Percentiles rank a stretch among this genome's conserved stretches.
phyloP scores from a whole-genome alignment of 148 eudicot species.

The Camellia sinensis region DNA sequence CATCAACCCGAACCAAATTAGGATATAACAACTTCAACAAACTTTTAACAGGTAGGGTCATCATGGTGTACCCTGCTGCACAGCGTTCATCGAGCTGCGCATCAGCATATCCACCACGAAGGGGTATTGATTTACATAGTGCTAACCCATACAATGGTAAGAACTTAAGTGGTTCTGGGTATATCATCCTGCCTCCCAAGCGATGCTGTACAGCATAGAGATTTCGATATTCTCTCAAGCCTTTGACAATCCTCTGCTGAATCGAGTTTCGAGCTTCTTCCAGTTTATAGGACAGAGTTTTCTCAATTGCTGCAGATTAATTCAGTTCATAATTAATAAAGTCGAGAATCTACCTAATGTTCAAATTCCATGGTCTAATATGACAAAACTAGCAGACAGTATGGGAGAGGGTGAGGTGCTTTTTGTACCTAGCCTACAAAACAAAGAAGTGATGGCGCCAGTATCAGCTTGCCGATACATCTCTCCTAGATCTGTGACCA shows the following conservation, averaged over 20 bases:
- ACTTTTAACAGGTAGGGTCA: conserved; percentile 83
- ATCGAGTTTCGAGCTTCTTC: conserved; percentile 77
- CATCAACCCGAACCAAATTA: conserved; percentile 77
- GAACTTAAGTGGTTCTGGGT: conserved; percentile 85
- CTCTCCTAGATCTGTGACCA: conserved; percentile 85
- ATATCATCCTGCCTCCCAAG: conserved; percentile 85
- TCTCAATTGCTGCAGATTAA: conserved; percentile 76
- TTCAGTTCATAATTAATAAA: conserved; percentile 2
- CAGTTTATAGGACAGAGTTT: conserved; percentile 69
- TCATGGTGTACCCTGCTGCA: conserved; percentile 88
- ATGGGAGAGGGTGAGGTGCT: conserved; percentile 8
- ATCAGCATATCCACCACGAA: conserved; percentile 91
- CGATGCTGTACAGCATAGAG: conserved; percentile 90
- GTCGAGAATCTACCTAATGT: background rate
- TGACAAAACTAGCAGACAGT: background rate
- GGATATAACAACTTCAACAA: conserved; percentile 87
- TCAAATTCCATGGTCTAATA: background rate
- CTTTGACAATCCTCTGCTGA: conserved; percentile 69
- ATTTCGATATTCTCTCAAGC: conserved; percentile 83
- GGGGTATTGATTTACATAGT: conserved; percentile 70
- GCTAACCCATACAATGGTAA: conserved; percentile 79
- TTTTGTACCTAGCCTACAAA: conserved; percentile 74
- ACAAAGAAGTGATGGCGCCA: conserved; percentile 82
- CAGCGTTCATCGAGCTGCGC: conserved; percentile 92
- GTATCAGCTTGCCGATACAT: conserved; percentile 94